Evolutionary conservation across 805 yeast species (phyloP).

Genomic region (Nakazawaea ambrosiae): DNA sequence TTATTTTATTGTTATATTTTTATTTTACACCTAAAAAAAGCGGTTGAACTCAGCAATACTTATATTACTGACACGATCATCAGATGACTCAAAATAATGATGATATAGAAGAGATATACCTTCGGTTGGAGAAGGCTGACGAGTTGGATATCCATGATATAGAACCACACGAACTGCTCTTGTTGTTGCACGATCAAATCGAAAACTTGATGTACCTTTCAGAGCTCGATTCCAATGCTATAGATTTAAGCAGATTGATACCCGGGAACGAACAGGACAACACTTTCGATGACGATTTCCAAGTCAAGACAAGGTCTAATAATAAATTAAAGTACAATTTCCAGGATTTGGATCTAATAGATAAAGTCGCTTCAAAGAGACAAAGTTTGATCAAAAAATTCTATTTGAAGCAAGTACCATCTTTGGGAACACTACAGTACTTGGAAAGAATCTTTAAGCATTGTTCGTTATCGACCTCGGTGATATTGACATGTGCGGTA

Average conservation of each 20-base stretch:
- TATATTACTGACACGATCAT: no score
- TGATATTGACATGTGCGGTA: conserved; percentile 23
- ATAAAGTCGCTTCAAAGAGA: background rate
- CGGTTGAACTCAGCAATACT: no score
- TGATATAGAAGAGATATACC: no score
- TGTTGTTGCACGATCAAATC: background rate
- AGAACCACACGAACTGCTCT: background rate
- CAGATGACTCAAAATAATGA: no score
- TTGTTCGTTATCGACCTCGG: conserved; percentile 23
- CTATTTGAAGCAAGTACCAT: conserved; percentile 25
- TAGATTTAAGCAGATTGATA: no score
- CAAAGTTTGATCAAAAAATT: conserved; percentile 19
- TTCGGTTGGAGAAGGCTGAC: no score
- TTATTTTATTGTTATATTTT: no score
- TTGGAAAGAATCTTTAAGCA: conserved; percentile 25
- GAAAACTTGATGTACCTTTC: no score
- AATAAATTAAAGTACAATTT: conserved; percentile 7
- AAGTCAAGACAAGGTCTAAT: background rate
- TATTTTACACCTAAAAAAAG: no score
- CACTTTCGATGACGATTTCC: background rate
- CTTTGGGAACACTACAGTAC: conserved; percentile 20
- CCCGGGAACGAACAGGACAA: no score
- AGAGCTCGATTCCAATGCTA: no score
- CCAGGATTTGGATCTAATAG: background rate
- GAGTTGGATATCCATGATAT: no score